Evolutionary conservation across 108 stramenopile genomes (phyloP).

Genomic region (Cyclostephanos invisitatus): DNA sequence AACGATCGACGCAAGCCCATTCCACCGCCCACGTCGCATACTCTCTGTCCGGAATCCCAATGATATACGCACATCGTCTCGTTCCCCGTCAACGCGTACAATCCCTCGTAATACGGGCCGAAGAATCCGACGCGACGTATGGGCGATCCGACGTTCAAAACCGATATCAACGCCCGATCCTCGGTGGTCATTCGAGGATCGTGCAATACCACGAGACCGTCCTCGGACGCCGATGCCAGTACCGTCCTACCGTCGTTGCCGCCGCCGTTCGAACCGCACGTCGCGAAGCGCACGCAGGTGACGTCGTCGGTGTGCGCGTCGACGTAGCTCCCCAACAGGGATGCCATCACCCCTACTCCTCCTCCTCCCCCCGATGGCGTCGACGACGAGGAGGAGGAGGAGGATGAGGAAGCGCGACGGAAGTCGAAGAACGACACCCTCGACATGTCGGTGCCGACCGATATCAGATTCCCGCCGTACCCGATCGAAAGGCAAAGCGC

Average conservation of each 20-base stretch:
- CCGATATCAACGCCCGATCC: slow-evolving; percentile 70
- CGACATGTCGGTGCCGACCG: slow-evolving; percentile 70
- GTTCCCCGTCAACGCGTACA: slow-evolving; percentile 79
- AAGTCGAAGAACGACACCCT: slow-evolving; percentile 79
- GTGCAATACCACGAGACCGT: slow-evolving; percentile 74
- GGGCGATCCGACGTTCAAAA: slow-evolving; percentile 67
- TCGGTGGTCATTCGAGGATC: slow-evolving; percentile 86
- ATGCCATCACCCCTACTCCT: slow-evolving; percentile 19
- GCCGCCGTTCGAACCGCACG: slow-evolving; percentile 20
- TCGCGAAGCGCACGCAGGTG: slow-evolving; percentile 69
- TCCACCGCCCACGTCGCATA: slow-evolving; percentile 43
- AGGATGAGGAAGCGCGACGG: slow-evolving; percentile 39
- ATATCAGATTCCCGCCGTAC: slow-evolving; percentile 77
- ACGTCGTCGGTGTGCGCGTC: slow-evolving; percentile 86
- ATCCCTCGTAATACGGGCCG: slow-evolving; percentile 65
- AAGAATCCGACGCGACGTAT: slow-evolving; percentile 79
- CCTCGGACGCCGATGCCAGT: slow-evolving; percentile 75
- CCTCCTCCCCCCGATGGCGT: not conserved
- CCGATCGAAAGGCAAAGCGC: slow-evolving; percentile 69
- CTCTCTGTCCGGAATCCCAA: slow-evolving; percentile 69
- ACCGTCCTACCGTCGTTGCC: slow-evolving; percentile 21
- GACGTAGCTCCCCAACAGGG: slow-evolving; percentile 68
- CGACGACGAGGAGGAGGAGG: too few species aligned
- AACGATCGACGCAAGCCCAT: slow-evolving; percentile 31
- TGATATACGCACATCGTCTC: slow-evolving; percentile 75